Evolutionary conservation across 2,329 filamentous ascomycete genomes (phyloP).

Genomic region (Monosporascus cannonballus): DNA sequence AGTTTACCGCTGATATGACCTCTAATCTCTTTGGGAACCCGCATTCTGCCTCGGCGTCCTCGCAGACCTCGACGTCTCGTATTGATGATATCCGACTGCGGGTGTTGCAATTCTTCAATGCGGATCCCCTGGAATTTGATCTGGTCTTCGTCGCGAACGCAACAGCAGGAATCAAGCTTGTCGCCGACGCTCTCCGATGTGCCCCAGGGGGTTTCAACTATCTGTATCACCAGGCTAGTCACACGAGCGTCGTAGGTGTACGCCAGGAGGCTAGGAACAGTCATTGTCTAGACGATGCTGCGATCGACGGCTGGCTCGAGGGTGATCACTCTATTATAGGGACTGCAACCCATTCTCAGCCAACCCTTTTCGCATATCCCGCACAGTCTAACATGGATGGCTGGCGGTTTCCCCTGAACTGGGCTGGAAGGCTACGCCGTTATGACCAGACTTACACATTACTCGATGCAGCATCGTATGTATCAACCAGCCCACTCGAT

Average conservation of each 20-base stretch:
- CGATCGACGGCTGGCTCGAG: conserved; percentile 60
- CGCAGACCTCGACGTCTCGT: conserved; percentile 66
- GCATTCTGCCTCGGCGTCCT: conserved; percentile 78
- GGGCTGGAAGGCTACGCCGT: conserved; percentile 49
- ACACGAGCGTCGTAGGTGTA: conserved; percentile 81
- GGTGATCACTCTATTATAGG: conserved; percentile 27
- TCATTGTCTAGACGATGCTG: conserved; percentile 59
- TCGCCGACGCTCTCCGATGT: conserved; percentile 68
- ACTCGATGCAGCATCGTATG: conserved; percentile 77
- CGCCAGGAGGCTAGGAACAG: conserved; percentile 63
- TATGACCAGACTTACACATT: conserved; percentile 54
- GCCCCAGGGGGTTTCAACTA: conserved; percentile 69
- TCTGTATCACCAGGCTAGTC: conserved; percentile 75
- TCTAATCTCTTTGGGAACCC: conserved; percentile 82
- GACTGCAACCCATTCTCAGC: conserved; percentile 14
- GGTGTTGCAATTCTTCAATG: conserved; percentile 71
- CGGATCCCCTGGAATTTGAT: conserved; percentile 76
- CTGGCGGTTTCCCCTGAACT: conserved; percentile 63
- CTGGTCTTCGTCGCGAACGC: conserved; percentile 62
- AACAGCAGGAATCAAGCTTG: conserved; percentile 56
- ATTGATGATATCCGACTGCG: conserved; percentile 71
- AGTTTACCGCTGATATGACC: conserved; percentile 73
- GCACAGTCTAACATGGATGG: conserved; percentile 94
- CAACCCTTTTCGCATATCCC: conserved; percentile 67
- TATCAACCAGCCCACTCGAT: conserved; percentile 71